Base-by-base conservation (phyloP, 2,329 filamentous ascomycete genomes). In the Neofusicoccum sp. region DNA sequence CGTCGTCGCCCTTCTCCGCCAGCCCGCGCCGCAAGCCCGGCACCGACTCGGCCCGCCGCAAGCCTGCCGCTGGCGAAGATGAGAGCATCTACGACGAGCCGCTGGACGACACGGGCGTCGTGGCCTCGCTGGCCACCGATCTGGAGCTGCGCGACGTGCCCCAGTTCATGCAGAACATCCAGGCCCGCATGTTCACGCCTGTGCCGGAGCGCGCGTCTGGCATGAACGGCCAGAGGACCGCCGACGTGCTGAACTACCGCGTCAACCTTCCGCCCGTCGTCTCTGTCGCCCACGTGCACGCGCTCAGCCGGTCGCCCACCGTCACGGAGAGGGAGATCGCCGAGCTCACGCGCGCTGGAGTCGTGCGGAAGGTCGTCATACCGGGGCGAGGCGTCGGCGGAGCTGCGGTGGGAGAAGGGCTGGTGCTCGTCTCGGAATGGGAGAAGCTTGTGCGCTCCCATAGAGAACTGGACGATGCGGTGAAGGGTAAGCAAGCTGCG, bases 261-360 rank as follows among this genome's bases (percentile, higher is more conserved):
- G 76, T 75, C 36, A 76, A 76, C 12, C 74, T 91, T 43, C 88
- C 90, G 8, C 86, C 86, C 0, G 79, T 92, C 28, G 85, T 89
- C 4, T 89, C 87, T 0, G 74, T 87, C 22, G 84, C 87, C 1
- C 89, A 93, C 71, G 73, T 93, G 6, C 84, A 89, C 65, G 84
- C 88, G 1, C 75, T 92, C 1, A 80, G 89, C 48, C 77, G 76
- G 8, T 87, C 85, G 2, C 85, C 89, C 1, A 90, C 89, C 0
- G 80, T 78, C 1, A 86, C 86, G 1, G 89, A 92, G 74, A 80
- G 89, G 49, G 89, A 91, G 71, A 81, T 90, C 22, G 87, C 84
- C 3, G 83, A 87, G 68, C 79, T 92, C 39, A 74, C 84, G 16
- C 78, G 80, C 11, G 79, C 78, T 9, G 88, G 89, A 0, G 77